Percentiles rank a stretch among this genome's conserved stretches.
Conservation (phyloP, 148 eudicot genomes). For the Rhododendron henanense region DNA sequence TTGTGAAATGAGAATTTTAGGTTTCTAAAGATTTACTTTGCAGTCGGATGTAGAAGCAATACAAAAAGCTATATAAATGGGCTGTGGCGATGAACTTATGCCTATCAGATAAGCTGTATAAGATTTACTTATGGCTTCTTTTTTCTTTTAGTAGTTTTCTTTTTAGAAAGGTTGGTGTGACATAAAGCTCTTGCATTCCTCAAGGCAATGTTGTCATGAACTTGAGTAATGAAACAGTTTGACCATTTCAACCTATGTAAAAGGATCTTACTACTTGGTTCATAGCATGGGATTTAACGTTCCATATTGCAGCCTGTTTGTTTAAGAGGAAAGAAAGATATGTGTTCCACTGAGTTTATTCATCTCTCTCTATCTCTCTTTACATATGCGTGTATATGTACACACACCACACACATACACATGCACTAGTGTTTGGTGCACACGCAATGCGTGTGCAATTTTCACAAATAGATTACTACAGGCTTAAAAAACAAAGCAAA, state of each 20-base stretch:
- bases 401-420: background rate
- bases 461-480: background rate
- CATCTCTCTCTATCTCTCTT: background rate
- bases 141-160: background rate
- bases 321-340: background rate
- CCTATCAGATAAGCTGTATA: background rate
- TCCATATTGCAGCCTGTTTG: background rate
- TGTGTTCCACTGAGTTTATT: background rate
- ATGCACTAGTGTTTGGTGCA: background rate
- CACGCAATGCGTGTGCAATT: background rate
- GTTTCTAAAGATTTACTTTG: background rate
- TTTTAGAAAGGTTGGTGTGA: background rate
- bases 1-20: background rate
- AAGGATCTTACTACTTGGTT: background rate
- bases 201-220: background rate
- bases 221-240: background rate
- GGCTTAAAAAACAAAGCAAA: background rate
- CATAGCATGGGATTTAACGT: background rate
- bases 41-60: background rate
- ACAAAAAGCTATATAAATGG: background rate
- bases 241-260: background rate
- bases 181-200: background rate
- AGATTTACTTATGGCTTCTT: background rate
- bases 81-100: background rate
- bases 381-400: background rate